Conservation (phyloP, 345 rosid species). For the Pelargonium nanum region DNA sequence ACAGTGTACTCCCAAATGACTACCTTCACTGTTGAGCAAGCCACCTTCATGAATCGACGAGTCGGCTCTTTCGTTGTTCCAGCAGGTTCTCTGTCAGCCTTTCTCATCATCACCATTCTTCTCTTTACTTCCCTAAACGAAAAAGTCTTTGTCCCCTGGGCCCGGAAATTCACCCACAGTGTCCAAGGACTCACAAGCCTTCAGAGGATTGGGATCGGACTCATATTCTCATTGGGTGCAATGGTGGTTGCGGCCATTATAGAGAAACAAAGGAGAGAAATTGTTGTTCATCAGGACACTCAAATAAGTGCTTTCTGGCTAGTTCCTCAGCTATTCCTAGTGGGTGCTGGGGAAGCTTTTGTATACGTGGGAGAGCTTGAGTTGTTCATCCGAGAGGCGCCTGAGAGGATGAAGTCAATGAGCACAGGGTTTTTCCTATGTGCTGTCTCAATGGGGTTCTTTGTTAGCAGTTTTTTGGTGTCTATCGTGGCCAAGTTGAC, state of each 20-base stretch:
- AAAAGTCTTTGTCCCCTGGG: slow-evolving; percentile 53
- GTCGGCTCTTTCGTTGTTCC: slow-evolving; percentile 51
- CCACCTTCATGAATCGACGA: slow-evolving; percentile 54
- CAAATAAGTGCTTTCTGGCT: slow-evolving; percentile 69
- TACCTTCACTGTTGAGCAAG: slow-evolving; percentile 82
- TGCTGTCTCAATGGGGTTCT: slow-evolving; percentile 84
- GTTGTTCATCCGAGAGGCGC: slow-evolving; percentile 85
- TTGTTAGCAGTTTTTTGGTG: slow-evolving; percentile 68
- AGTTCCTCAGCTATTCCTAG: slow-evolving; percentile 66
- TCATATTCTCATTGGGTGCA: slow-evolving; percentile 46
- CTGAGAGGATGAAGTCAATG: slow-evolving; percentile 87
- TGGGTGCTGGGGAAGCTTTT: slow-evolving; percentile 92
- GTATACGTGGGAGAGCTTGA: slow-evolving; percentile 88
- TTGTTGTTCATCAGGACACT: slow-evolving; percentile 13
- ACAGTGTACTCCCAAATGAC: slow-evolving; percentile 91
- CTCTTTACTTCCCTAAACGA: slow-evolving; percentile 80
- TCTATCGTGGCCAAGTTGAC: slow-evolving; percentile 54
- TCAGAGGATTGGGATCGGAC: slow-evolving; percentile 77
- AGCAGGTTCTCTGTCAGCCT: slow-evolving; percentile 53
- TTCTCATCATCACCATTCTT: slow-evolving; percentile 62
- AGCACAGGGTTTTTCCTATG: slow-evolving; percentile 86
- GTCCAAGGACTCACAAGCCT: slow-evolving; percentile 76
- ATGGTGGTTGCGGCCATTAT: slow-evolving; percentile 56
- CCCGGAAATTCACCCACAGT: slow-evolving; percentile 41
- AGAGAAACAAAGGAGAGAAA: slow-evolving; percentile 50